Percentiles rank a stretch among this genome's conserved stretches.
Evolutionary conservation across 345 rosid genomes (phyloP).

Genomic region (Raphanus raphanistrum): DNA sequence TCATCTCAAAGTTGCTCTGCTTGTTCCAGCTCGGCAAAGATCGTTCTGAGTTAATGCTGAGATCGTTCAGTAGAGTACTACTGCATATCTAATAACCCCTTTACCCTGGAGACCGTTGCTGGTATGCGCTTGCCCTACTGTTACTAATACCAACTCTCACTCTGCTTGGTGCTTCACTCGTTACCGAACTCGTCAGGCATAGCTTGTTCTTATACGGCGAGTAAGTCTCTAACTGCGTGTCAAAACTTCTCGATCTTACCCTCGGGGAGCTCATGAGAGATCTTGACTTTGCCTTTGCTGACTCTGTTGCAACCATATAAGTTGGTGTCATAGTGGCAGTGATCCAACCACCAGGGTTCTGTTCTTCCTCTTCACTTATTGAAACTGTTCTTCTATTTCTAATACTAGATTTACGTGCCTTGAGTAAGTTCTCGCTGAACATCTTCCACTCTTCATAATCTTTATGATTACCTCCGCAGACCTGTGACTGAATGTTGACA

Average conservation of each 20-base stretch:
- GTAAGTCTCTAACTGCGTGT: slow-evolving; percentile 76
- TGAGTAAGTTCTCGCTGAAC: slow-evolving; percentile 55
- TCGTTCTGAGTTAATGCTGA: too few relatives aligned
- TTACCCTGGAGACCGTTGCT: slow-evolving; percentile 79
- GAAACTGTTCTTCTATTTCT: slow-evolving; percentile 57
- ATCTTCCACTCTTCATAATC: slow-evolving; percentile 45
- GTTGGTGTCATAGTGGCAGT: slow-evolving; percentile 45
- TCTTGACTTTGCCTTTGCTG: slow-evolving; percentile 84
- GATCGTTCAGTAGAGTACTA: neutral
- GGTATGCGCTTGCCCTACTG: slow-evolving; percentile 46
- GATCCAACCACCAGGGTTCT: slow-evolving; percentile 39
- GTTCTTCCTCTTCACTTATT: slow-evolving; percentile 58
- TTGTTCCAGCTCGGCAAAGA: slow-evolving; percentile 35
- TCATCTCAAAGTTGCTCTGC: slow-evolving; percentile 42
- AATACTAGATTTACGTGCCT: slow-evolving; percentile 33
- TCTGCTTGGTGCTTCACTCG: slow-evolving; percentile 51
- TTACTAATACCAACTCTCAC: slow-evolving; percentile 20
- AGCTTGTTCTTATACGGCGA: slow-evolving; percentile 76
- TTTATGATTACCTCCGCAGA: slow-evolving; percentile 42
- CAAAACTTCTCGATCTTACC: slow-evolving; percentile 60
- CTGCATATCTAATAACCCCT: slow-evolving; percentile 36
- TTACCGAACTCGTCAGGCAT: slow-evolving; percentile 43
- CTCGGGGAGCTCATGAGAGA: slow-evolving; percentile 66
- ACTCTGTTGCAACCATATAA: slow-evolving; percentile 91
- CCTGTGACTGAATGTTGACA: slow-evolving; percentile 75